phyloP scores from a whole-genome alignment of 2,329 filamentous ascomycete genomes.

The Neofusicoccum ribis region DNA sequence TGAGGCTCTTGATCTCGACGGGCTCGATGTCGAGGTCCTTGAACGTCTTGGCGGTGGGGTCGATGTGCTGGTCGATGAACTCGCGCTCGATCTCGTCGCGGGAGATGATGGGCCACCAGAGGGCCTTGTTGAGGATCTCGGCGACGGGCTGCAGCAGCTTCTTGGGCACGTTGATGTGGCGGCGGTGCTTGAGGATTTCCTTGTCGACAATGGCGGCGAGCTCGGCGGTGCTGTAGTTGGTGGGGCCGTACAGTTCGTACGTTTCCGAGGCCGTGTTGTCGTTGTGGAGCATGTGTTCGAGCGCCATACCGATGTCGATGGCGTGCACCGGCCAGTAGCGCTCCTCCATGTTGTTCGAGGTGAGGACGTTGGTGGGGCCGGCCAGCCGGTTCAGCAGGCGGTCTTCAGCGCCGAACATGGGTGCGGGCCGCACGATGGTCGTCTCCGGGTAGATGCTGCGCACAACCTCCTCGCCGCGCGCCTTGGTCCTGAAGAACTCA shows the following conservation, averaged over 20 bases:
- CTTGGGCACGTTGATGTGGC: constrained; percentile 91
- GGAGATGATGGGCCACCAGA: constrained; percentile 88
- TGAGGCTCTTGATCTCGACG: constrained; percentile 79
- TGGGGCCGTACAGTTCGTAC: constrained; percentile 91
- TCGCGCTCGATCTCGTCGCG: constrained; percentile 87
- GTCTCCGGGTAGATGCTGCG: constrained; percentile 93
- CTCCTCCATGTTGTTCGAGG: constrained; percentile 91
- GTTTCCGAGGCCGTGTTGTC: constrained; percentile 89
- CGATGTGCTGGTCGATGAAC: constrained; percentile 90
- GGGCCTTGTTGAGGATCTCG: constrained; percentile 70
- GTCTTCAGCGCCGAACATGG: constrained; percentile 94
- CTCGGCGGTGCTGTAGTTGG: constrained; percentile 85
- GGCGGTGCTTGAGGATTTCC: constrained; percentile 86
- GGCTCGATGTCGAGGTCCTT: constrained; percentile 89
- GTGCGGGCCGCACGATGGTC: constrained; percentile 91
- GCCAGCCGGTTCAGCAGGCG: constrained; percentile 85
- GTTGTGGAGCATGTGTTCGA: constrained; percentile 88
- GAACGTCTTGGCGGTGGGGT: constrained; percentile 90
- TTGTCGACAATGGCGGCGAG: constrained; percentile 85
- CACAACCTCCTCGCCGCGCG: constrained; percentile 76
- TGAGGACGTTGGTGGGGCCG: constrained; percentile 76
- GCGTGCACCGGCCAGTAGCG: constrained; percentile 88
- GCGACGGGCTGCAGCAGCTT: constrained; percentile 73
- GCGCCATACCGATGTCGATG: constrained; percentile 84
- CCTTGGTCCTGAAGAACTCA: constrained; percentile 92